phyloP scores from a whole-genome alignment of 371 early-diverging fungal species.

The Apophysomyces sp. region DNA sequence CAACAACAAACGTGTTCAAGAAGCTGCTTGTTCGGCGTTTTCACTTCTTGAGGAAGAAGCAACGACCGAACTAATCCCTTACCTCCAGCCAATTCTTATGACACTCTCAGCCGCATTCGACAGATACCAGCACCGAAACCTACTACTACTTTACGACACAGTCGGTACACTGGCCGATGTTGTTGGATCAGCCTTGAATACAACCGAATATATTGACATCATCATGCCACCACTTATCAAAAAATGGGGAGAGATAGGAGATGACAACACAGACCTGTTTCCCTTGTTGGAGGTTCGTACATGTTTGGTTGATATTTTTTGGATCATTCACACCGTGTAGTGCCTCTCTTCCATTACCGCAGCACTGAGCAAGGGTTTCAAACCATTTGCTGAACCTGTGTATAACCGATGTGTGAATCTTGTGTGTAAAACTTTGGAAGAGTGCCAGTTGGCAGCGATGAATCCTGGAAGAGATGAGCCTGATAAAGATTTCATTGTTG shows the following conservation, averaged over 20 bases:
- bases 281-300: constrained; percentile 82
- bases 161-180: constrained; percentile 90
- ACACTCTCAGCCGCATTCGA: constrained; percentile 75
- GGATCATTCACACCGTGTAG: constrained; percentile 23
- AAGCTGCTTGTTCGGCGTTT: constrained; percentile 91
- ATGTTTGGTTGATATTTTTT: neutral
- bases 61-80: constrained; percentile 70
- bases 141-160: constrained; percentile 89
- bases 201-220: constrained; percentile 67
- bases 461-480: constrained; percentile 70
- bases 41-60: constrained; percentile 90
- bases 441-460: constrained; percentile 58
- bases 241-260: constrained; percentile 77
- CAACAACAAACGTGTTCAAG: constrained; percentile 92
- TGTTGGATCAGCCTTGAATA: constrained; percentile 76
- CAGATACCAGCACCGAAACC: constrained; percentile 87
- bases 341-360: constrained; percentile 89
- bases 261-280: constrained; percentile 85
- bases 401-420: constrained; percentile 86
- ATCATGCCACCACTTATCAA: constrained; percentile 85
- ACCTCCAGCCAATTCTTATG: constrained; percentile 76
- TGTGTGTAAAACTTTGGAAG: constrained; percentile 72
- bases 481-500: constrained; percentile 93
- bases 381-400: constrained; percentile 80
- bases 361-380: constrained; percentile 83